phyloP scores from a whole-genome alignment of 2,329 filamentous ascomycete genomes.

The Aspergillus texensis region DNA sequence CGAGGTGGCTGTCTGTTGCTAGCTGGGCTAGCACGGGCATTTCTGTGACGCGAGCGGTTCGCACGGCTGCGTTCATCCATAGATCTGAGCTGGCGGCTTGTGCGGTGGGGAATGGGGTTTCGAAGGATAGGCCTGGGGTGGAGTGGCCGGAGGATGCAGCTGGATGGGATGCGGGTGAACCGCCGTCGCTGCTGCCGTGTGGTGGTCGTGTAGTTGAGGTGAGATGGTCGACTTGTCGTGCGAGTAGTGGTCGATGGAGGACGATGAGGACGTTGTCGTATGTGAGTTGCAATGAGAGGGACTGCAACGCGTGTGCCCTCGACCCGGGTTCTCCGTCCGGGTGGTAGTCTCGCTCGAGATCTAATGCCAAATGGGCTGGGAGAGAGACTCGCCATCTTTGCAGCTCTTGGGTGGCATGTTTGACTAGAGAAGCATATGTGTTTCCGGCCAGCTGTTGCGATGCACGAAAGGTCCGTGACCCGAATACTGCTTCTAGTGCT shows the following conservation, averaged over 20 bases:
- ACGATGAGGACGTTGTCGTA: slow-evolving; percentile 49
- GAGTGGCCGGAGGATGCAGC: background rate
- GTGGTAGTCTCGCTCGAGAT: slow-evolving; percentile 23
- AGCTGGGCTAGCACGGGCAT: slow-evolving; percentile 36
- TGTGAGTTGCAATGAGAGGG: slow-evolving; percentile 47
- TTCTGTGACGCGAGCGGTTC: slow-evolving; percentile 43
- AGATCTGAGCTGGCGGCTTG: slow-evolving; percentile 20
- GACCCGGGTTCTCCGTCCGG: slow-evolving; percentile 7
- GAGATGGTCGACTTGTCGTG: slow-evolving; percentile 38
- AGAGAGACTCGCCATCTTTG: slow-evolving; percentile 22
- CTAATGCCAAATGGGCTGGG: slow-evolving; percentile 21
- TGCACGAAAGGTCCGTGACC: slow-evolving; percentile 23
- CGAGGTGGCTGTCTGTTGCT: slow-evolving; percentile 47
- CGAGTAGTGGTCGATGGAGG: slow-evolving; percentile 46
- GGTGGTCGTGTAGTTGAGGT: slow-evolving; percentile 14
- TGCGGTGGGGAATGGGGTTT: slow-evolving; percentile 2
- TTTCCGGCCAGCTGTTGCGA: slow-evolving; percentile 23
- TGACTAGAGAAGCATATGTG: slow-evolving; percentile 21
- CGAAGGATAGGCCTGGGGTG: slow-evolving; percentile 6
- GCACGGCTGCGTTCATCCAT: slow-evolving; percentile 40
- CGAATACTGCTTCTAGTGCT: slow-evolving; percentile 28
- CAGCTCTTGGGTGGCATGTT: slow-evolving; percentile 21
- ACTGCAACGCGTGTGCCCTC: slow-evolving; percentile 36
- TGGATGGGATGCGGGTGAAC: background rate
- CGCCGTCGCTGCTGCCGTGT: background rate